phyloP scores from a whole-genome alignment of 1,284 basidiomycete species.

The Trichosporon sp. region DNA sequence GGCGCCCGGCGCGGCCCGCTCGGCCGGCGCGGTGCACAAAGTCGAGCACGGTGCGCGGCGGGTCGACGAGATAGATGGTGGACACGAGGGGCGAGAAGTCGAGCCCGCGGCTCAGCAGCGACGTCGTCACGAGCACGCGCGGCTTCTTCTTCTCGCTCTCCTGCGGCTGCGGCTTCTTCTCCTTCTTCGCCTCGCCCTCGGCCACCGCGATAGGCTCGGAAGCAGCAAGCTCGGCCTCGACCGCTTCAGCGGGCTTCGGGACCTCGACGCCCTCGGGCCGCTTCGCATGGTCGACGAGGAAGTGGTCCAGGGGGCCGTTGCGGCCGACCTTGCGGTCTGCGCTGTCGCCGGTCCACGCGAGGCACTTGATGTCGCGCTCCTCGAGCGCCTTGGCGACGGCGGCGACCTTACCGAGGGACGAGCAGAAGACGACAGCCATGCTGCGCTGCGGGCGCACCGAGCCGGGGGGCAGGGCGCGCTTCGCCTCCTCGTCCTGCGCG shows the following conservation, averaged over 20 bases:
- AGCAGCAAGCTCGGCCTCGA: background rate
- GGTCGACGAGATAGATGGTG: conserved; percentile 77
- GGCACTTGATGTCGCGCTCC: conserved; percentile 59
- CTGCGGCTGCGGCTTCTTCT: background rate
- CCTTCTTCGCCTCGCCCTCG: background rate
- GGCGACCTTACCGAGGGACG: conserved; percentile 64
- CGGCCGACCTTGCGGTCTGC: conserved; percentile 50
- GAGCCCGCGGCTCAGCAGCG: conserved; percentile 80
- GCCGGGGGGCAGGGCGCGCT: conserved; percentile 3
- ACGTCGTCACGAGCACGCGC: conserved; percentile 78
- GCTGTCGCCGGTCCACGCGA: conserved; percentile 61
- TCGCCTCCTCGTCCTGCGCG: conserved; percentile 59
- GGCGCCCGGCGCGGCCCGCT: conserved; percentile 61
- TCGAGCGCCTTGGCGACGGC: conserved; percentile 58
- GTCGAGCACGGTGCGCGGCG: conserved; percentile 79
- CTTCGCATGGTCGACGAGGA: conserved; percentile 45
- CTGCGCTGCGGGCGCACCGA: background rate
- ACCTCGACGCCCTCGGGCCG: background rate
- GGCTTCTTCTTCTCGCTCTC: conserved; percentile 10
- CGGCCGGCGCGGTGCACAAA: conserved; percentile 82
- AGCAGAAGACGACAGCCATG: conserved; percentile 75
- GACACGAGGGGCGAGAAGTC: conserved; percentile 73
- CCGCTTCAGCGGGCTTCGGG: background rate
- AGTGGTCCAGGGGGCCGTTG: conserved; percentile 65
- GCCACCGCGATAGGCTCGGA: background rate